Conservation (phyloP, 2,329 filamentous ascomycete species). For the Drechmeria coniospora region DNA sequence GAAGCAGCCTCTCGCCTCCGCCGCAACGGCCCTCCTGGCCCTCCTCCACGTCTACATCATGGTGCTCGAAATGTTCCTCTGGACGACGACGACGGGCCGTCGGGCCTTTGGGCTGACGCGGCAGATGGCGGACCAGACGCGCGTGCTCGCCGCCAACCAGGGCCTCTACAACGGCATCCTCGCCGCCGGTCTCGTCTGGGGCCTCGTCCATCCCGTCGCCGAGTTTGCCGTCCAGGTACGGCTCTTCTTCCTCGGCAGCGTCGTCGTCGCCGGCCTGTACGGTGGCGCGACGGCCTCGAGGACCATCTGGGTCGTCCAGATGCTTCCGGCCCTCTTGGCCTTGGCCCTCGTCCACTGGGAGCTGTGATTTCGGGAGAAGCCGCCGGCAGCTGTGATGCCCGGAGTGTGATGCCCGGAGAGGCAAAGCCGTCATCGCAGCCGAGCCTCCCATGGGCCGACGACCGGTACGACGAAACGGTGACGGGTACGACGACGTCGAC, state of each 20-base stretch:
- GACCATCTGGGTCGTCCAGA: conserved; percentile 29
- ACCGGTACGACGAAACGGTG: no score
- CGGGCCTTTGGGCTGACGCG: conserved; percentile 26
- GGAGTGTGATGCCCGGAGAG: no score
- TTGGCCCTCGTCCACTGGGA: no score
- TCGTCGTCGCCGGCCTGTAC: conserved; percentile 27
- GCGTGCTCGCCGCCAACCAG: conserved; percentile 31
- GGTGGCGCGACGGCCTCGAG: conserved; percentile 25
- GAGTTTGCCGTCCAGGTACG: conserved; percentile 26
- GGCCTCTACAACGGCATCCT: conserved; percentile 38
- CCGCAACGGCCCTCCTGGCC: conserved; percentile 23
- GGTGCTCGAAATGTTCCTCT: conserved; percentile 33
- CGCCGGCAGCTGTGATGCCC: no score
- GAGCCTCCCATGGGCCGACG: no score
- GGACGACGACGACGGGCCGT: conserved; percentile 28
- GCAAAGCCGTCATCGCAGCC: no score
- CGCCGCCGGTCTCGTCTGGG: conserved; percentile 32
- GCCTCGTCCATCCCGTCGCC: conserved; percentile 26
- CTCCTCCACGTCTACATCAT: conserved; percentile 32
- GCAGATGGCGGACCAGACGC: conserved; percentile 30
- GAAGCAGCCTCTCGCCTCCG: conserved; percentile 9
- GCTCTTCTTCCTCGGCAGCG: conserved; percentile 31
- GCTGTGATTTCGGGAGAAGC: no score
- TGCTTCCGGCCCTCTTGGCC: conserved; percentile 10
- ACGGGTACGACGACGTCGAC: no score